Conservation (phyloP, 2,329 filamentous ascomycete species). For the Knufia fluminis region DNA sequence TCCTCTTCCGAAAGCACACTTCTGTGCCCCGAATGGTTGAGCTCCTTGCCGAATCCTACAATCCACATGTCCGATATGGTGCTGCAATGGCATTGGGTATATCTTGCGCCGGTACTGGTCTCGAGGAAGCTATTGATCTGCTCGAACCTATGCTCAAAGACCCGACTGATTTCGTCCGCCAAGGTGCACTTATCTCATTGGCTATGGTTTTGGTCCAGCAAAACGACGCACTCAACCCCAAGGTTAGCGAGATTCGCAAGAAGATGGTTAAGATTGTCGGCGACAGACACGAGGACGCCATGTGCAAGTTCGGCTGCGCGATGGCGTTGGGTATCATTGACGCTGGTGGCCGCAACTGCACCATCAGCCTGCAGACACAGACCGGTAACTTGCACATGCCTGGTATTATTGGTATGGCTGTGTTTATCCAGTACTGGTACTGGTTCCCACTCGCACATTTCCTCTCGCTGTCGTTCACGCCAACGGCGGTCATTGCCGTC, state of each 20-base stretch:
- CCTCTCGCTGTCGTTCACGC: constrained; percentile 89
- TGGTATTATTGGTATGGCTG: constrained; percentile 92
- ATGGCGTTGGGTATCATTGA: constrained; percentile 95
- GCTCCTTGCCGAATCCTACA: constrained; percentile 94
- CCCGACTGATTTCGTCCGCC: constrained; percentile 93
- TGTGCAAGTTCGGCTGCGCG: constrained; percentile 97
- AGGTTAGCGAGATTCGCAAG: constrained; percentile 83
- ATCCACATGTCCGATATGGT: constrained; percentile 94
- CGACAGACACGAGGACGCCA: constrained; percentile 94
- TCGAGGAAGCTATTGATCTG: constrained; percentile 92
- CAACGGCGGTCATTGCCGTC: constrained; percentile 88
- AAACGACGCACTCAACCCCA: constrained; percentile 97
- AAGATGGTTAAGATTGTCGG: constrained; percentile 87
- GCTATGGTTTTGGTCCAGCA: constrained; percentile 99
- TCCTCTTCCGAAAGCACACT: constrained; percentile 93
- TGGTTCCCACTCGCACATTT: constrained; percentile 99
- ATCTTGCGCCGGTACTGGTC: constrained; percentile 88
- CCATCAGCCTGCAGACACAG: constrained; percentile 93
- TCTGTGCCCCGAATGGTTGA: constrained; percentile 98
- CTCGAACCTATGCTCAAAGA: constrained; percentile 99
- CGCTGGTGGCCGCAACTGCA: constrained; percentile 95
- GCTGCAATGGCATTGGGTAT: constrained; percentile 98
- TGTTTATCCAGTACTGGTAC: constrained; percentile 99
- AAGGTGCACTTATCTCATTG: constrained; percentile 86
- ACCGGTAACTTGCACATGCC: constrained; percentile 98